Evolutionary conservation across 176 grass and related monocot species (phyloP).

Genomic region (Ananas comosus): DNA sequence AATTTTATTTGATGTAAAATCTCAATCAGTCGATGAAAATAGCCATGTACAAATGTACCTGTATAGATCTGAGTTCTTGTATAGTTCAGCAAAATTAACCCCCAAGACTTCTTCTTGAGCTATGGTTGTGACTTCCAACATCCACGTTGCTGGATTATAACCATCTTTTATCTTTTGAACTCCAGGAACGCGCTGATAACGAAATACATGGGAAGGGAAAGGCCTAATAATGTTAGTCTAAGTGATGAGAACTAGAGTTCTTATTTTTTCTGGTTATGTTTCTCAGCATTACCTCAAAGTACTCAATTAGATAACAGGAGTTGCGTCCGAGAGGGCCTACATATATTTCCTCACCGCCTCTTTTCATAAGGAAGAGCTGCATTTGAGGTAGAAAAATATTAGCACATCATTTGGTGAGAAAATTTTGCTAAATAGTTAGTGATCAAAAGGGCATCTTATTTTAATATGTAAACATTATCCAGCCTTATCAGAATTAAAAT

Average conservation of each 20-base stretch:
- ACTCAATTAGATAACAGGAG: constrained; percentile 8
- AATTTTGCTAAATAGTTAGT: neutral
- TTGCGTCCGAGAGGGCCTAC: constrained; percentile 3
- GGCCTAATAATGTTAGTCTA: neutral
- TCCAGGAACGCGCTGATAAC: constrained; percentile 1
- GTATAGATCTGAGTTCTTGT: constrained; percentile 9
- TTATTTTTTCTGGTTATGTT: neutral
- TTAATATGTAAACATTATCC: neutral
- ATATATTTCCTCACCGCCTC: constrained; percentile 16
- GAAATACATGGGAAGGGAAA: neutral
- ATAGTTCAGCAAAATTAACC: constrained; percentile 8
- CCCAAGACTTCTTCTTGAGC: constrained; percentile 8
- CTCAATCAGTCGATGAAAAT: neutral
- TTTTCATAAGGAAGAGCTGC: constrained; percentile 16
- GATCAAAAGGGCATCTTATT: neutral
- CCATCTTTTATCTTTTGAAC: constrained; percentile 20
- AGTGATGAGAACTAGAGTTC: neutral
- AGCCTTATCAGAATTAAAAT: neutral
- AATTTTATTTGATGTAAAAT: neutral
- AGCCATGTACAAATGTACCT: neutral
- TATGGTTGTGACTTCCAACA: constrained; percentile 12
- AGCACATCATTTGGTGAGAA: neutral
- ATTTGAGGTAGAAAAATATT: neutral
- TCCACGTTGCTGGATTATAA: constrained; percentile 24
- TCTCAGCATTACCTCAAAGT: constrained; percentile 9